Base-by-base conservation (phyloP, 768 basidiomycete species). In the Cyclocybe cylindracea region DNA sequence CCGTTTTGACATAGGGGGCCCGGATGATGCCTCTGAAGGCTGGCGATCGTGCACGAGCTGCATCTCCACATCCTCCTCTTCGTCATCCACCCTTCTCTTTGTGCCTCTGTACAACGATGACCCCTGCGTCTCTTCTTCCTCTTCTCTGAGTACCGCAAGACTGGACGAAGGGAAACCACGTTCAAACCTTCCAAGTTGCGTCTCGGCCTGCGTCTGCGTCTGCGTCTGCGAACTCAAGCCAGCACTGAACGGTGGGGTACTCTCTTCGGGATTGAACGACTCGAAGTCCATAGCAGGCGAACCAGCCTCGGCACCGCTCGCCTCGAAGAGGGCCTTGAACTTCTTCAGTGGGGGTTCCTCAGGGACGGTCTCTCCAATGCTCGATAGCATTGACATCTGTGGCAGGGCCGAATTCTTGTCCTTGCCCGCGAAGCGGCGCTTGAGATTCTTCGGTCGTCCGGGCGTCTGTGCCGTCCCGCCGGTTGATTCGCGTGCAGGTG, bases 241-340 rank as follows among this genome's bases (percentile, higher is more conserved):
- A n/a, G 42, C 14, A 11, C 29, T 40, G 47, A 41, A 45, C 47
- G 53, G 39, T 32, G 46, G 40, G 53, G 56, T 11, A 50, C 54
- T 2, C 47, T 64, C 46, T 42, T 51, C 16, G 54, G 34, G 36
- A 49, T 67, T 61, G n/a, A 39, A 56, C 53, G 59, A 72, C 57
- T 54, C 69, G 65, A 55, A 14, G 34, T 55, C 54, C 47, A 46
- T 49, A 10, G 39, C 35, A 42, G 10, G 39, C 29, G 9, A 7
- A 35, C 39, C 50, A 41, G 53, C 51, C 19, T 75, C 75, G 29
- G 83, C 85, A 60, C 84, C 74, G 39, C 74, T 85, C 7, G 82
- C 79, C 13, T 89, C 87, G 55, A 87, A 89, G 9, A 89, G 71
- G 0, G 83, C 80, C 58, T 82, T 85, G 71, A 84, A 87, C 65